Percentiles rank a stretch among this genome's conserved stretches.
Evolutionary conservation across 352 stramenopile genomes (phyloP).

Genomic region (Globisporangium camurandrum): DNA sequence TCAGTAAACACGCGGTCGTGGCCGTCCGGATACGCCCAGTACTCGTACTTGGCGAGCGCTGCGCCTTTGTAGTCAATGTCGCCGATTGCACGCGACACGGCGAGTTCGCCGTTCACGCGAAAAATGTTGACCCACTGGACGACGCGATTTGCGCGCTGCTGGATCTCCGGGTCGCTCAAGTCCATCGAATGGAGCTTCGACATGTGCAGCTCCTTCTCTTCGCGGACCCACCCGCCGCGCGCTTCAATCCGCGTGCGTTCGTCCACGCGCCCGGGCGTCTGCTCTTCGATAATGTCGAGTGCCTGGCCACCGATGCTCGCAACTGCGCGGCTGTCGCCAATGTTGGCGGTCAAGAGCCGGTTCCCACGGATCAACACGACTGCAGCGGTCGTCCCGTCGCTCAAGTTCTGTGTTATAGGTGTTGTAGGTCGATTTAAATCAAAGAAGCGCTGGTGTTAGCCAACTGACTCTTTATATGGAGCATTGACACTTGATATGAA

Average conservation of each 20-base stretch:
- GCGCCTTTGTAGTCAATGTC: constrained; percentile 90
- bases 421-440: no score
- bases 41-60: constrained; percentile 65
- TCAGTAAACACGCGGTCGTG: constrained; percentile 74
- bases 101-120: constrained; percentile 89
- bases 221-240: constrained; percentile 39
- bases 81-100: constrained; percentile 87
- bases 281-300: constrained; percentile 84
- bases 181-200: constrained; percentile 87
- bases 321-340: constrained; percentile 83
- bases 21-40: constrained; percentile 78
- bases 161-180: constrained; percentile 78
- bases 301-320: constrained; percentile 72
- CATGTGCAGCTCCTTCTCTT: constrained; percentile 82
- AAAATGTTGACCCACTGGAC: constrained; percentile 85
- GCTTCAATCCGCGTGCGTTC: constrained; percentile 68
- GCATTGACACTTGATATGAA: no score
- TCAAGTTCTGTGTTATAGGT: constrained; percentile 34
- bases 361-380: constrained; percentile 81
- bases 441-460: no score
- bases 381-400: constrained; percentile 66
- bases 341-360: constrained; percentile 77
- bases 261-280: constrained; percentile 67
- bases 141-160: constrained; percentile 71
- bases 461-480: no score